Base-by-base conservation (phyloP, 2,329 filamentous ascomycete species). In the Shiraia sp. region DNA sequence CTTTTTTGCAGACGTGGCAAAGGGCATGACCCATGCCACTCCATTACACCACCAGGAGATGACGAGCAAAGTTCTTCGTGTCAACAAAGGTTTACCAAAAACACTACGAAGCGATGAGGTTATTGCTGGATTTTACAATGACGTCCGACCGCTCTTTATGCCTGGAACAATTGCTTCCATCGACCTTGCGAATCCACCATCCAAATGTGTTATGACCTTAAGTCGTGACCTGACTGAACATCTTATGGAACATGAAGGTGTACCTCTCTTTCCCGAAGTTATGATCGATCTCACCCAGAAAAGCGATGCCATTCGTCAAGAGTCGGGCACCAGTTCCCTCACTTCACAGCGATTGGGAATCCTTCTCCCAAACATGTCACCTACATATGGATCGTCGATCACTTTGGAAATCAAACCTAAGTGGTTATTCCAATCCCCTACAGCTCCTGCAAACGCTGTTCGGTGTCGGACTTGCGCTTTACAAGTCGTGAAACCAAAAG, bases 381-480 rank as follows among this genome's bases (percentile, higher is more conserved):
- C 63, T 9, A 27, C 38, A 1, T 26, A 49, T 2, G 53, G 49
- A 19, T 36, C 32, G 19, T 55, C 59, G 2, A 45, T 63, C 33
- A 68, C 62, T 2, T 52, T 71, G 17, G 72, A 77, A 46, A 57
- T 76, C 40, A 77, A 77, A 45, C 73, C 74, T 0, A 77, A 77
- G 41, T 77, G 75, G 75, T 63, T 77, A 2, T 42, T 55, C 6
- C 74, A 75, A 40, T 76, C 74, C 4, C 73, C 72, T 2, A 69
- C 69, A 37, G 74, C 75, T 5, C 73, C 73, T 1, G 8, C 32
- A 3, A 40, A 58, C 17, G 64, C 74, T 1, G 62, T 57, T 13
- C 65, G 73, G 10, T 77, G 75, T 45, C 68, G 75, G 4, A 76
- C 72, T 2, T 77, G 75, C 49, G 75, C 74, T 0, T 47, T 76